Conservation (phyloP, 2,329 filamentous ascomycete genomes). For the Diaporthe ampelina region DNA sequence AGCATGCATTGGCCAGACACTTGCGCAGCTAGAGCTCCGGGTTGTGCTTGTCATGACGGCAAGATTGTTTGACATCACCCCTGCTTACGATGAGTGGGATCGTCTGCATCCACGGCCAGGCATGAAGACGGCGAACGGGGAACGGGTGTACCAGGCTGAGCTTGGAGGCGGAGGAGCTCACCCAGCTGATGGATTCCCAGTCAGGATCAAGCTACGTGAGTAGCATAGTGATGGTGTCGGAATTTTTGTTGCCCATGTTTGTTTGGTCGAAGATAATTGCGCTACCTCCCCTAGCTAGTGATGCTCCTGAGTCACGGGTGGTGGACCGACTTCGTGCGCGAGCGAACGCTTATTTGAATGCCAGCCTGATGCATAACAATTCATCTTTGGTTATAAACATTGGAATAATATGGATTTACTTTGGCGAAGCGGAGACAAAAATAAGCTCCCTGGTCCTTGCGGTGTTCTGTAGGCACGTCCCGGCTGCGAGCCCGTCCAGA, state of each 20-base stretch:
- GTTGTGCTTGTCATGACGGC: background rate
- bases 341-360: too few species aligned
- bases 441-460: too few species aligned
- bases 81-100: background rate
- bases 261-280: too few species aligned
- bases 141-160: background rate
- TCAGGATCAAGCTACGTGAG: background rate
- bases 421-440: too few species aligned
- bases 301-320: too few species aligned
- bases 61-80: background rate
- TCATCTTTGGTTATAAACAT: too few species aligned
- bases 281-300: too few species aligned
- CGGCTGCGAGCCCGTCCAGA: background rate
- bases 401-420: too few species aligned
- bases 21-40: background rate
- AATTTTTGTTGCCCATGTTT: background rate
- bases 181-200: background rate
- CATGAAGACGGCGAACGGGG: background rate
- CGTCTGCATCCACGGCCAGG: background rate
- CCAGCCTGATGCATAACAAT: too few species aligned
- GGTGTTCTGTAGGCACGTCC: background rate
- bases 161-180: background rate
- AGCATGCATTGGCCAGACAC: background rate
- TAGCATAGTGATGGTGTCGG: background rate
- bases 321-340: too few species aligned